A percentile compares a stretch with the other conserved stretches of the same genome.
phyloP scores from a whole-genome alignment of 2,329 filamentous ascomycete genomes.

The Sclerotinia borealis region DNA sequence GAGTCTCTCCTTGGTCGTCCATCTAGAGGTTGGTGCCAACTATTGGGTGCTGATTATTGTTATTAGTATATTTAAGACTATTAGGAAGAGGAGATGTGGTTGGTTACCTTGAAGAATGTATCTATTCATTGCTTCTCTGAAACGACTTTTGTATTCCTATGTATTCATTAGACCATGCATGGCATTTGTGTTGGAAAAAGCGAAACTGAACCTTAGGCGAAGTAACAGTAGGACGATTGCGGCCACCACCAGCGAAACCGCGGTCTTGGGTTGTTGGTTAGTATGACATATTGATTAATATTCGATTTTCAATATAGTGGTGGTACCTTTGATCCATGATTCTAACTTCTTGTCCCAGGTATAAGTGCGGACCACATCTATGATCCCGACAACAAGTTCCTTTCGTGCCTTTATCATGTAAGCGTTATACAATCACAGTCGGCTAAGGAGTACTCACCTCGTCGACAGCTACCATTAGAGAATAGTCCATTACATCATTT shows the following conservation, averaged over 20 bases:
- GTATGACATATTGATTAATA: not conserved
- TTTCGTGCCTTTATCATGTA: conserved; percentile 47
- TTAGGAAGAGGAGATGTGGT: not conserved
- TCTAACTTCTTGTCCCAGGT: conserved; percentile 99
- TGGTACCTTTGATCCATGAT: conserved; percentile 81
- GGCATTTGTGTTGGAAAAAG: not conserved
- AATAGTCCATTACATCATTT: conserved; percentile 99
- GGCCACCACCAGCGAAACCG: conserved; percentile 68
- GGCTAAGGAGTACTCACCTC: conserved; percentile 40
- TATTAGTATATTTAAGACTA: not conserved
- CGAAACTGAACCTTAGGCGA: conserved; percentile 65
- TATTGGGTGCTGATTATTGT: conserved; percentile 15
- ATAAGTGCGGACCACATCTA: conserved; percentile 96
- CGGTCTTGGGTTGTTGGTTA: conserved; percentile 45
- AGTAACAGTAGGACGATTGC: conserved; percentile 88
- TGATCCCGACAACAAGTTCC: conserved; percentile 94
- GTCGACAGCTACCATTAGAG: conserved; percentile 95
- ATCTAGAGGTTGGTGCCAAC: conserved; percentile 19
- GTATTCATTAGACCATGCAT: not conserved
- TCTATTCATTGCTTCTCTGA: conserved; percentile 93
- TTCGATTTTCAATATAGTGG: not conserved
- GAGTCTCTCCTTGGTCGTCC: conserved; percentile 10
- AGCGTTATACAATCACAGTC: not conserved
- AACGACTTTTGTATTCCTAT: conserved; percentile 81
- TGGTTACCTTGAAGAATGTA: conserved; percentile 45